Conservation (phyloP, 805 yeast genomes). For the Saccharomycopsis sp. region DNA sequence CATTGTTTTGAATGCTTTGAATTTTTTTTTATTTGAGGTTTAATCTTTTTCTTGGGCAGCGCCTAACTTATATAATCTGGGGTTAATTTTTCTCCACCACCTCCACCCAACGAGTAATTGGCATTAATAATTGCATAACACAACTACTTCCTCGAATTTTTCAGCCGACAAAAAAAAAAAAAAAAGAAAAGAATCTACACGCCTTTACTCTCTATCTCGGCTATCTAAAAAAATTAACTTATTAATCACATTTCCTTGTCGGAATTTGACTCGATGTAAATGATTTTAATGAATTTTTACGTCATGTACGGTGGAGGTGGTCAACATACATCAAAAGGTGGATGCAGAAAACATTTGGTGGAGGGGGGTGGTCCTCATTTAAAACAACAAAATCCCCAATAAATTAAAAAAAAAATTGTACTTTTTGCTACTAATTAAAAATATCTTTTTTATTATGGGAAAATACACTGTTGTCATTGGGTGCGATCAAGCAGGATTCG, state of each 20-base stretch:
- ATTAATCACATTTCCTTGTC: too few species aligned
- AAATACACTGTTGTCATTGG: constrained; percentile 30
- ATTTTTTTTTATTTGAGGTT: not conserved
- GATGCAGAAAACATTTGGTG: not conserved
- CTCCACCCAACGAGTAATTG: not conserved
- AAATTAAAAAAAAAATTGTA: not conserved
- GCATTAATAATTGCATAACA: not conserved
- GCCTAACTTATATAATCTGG: not conserved
- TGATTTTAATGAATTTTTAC: too few species aligned
- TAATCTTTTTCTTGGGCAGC: not conserved
- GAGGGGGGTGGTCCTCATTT: too few species aligned
- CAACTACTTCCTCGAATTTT: not conserved
- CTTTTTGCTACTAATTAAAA: not conserved
- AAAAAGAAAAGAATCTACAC: not conserved
- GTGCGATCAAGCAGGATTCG: constrained; percentile 39
- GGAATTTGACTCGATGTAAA: too few species aligned
- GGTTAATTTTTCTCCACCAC: not conserved
- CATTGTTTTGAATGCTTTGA: constrained; percentile 21
- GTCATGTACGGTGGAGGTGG: too few species aligned
- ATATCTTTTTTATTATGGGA: not conserved
- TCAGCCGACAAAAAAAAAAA: too few species aligned
- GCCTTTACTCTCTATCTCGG: too few species aligned
- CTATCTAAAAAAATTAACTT: too few species aligned
- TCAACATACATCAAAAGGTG: too few species aligned
- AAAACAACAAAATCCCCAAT: not conserved